Evolutionary conservation across 169 alveolate genomes (phyloP), one percentile per base, ranked within the genome.

Genomic region (Plasmodium falciparum): DNA sequence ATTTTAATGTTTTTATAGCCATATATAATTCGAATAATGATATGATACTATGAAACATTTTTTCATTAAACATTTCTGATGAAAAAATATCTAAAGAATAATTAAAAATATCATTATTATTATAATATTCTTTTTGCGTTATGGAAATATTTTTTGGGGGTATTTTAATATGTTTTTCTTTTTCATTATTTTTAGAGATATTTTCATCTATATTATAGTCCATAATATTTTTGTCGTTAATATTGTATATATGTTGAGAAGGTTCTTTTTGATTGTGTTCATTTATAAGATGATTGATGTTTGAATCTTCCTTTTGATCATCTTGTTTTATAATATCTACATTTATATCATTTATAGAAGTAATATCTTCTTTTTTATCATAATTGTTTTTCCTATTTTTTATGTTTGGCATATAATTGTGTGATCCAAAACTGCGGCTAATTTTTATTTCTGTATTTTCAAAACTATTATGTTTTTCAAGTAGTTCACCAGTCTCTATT

Each of bases 381-480:
- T 58, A 54, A 3, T 12, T 9, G 29, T 86, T 69, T 39, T 71
- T 86, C 54, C 92, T 80, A 80, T 80, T 80, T 70, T 80, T 80
- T 69, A 80, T 39, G 11, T 66, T 78, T 49, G 58, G 66, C 71
- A 69, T 67, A 17, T 80, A 43, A 39, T 70, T 66, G 22, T 80
- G 59, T 47, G 90, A 80, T 54, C 90, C 83, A 80, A 54, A 80
- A 52, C 83, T 80, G 20, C 90, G 85, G 11, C 90, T 80, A 69
- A 80, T 80, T 80, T 80, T 80, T 8, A 80, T 80, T 63, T 80
- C 90, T 47, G 90, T 80, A 59, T 80, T 80, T 69, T 80, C 75
- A 70, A 80, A 80, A 49, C 90, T 80, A 33, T 80, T 71, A 15
- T 69, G 69, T 72, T 80, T 80, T 69, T 80, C 90, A 43, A 80